Percentiles rank a stretch among this genome's conserved stretches.
phyloP scores from a whole-genome alignment of 2,329 filamentous ascomycete species.

The Ophiognomonia clavigignenti-juglandacearum region DNA sequence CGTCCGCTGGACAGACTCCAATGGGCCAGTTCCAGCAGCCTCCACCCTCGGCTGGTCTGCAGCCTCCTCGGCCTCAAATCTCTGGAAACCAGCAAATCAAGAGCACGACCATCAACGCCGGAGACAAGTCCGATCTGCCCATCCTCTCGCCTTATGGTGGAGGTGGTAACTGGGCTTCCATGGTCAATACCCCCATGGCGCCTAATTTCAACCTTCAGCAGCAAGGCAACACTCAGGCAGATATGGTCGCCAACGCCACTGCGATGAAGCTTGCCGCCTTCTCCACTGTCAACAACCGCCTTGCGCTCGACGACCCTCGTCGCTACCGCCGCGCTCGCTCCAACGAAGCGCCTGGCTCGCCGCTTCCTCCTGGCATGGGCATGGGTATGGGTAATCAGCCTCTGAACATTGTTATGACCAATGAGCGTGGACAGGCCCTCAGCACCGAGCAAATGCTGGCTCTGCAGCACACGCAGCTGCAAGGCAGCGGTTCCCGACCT shows the following conservation, averaged over 20 bases:
- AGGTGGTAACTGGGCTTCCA: conserved; percentile 95
- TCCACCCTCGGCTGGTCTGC: conserved; percentile 65
- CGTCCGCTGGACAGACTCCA: conserved; percentile 68
- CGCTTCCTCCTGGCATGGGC: conserved; percentile 60
- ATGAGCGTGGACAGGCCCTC: conserved; percentile 84
- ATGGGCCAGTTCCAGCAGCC: conserved; percentile 97
- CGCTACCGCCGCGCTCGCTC: conserved; percentile 92
- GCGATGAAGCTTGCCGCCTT: conserved; percentile 98
- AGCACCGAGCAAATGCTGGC: conserved; percentile 80
- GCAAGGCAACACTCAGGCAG: conserved; percentile 67
- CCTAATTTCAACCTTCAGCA: conserved; percentile 70
- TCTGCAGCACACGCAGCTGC: conserved; percentile 56
- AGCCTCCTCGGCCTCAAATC: conserved; percentile 72
- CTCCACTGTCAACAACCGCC: conserved; percentile 96
- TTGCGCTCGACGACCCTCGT: conserved; percentile 91
- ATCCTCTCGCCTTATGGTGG: conserved; percentile 79
- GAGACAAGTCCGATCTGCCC: conserved; percentile 72
- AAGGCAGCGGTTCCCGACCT: conserved; percentile 69
- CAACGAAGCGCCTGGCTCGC: conserved; percentile 65
- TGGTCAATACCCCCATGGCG: conserved; percentile 97
- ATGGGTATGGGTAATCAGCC: conserved; percentile 45
- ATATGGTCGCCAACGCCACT: conserved; percentile 98
- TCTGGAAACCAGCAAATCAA: conserved; percentile 68
- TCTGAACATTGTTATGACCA: conserved; percentile 82
- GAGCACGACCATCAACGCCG: conserved; percentile 73